These are phyloP conservation scores for Raphanus sativus DNA, from an alignment of 345 rosid species.

Conservation along the genomic window DNA sequence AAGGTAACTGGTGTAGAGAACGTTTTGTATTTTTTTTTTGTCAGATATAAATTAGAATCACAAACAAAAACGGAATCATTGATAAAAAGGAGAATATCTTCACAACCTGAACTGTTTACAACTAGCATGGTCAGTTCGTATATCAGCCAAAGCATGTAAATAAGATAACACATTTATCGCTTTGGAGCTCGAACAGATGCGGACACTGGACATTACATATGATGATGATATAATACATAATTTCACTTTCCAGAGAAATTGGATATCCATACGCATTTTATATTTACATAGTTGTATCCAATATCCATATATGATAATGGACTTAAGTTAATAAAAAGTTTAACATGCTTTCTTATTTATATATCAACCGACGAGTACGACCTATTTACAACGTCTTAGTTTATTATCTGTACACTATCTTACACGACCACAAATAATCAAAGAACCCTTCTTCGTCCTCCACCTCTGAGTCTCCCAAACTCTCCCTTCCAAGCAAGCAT, in stretches of 20 bases:
- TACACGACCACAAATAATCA: conserved; percentile 18
- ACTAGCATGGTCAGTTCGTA: not conserved
- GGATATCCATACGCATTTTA: conserved; percentile 10
- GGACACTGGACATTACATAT: not conserved
- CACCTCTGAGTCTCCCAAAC: conserved; percentile 7
- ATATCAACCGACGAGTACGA: conserved; percentile 2
- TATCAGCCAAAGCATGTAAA: not conserved
- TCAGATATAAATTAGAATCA: not conserved
- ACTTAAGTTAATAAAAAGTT: not conserved
- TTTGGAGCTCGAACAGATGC: not conserved
- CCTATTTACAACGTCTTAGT: conserved; percentile 17
- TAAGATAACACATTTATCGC: not conserved
- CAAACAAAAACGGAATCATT: not conserved
- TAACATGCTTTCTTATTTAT: not conserved
- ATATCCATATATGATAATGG: not conserved
- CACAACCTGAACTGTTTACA: not conserved
- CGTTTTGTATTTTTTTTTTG: not conserved
- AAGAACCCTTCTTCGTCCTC: conserved; percentile 19
- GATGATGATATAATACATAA: not conserved
- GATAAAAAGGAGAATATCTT: not conserved
- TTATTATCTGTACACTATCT: conserved; percentile 24
- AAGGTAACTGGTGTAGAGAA: not conserved
- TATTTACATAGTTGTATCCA: conserved; percentile 5
- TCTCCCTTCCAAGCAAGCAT: not conserved
- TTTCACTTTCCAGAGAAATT: conserved; percentile 15